Conservation (phyloP, 1,139 yeast genomes). For the Saccharomycopsis phalli region DNA sequence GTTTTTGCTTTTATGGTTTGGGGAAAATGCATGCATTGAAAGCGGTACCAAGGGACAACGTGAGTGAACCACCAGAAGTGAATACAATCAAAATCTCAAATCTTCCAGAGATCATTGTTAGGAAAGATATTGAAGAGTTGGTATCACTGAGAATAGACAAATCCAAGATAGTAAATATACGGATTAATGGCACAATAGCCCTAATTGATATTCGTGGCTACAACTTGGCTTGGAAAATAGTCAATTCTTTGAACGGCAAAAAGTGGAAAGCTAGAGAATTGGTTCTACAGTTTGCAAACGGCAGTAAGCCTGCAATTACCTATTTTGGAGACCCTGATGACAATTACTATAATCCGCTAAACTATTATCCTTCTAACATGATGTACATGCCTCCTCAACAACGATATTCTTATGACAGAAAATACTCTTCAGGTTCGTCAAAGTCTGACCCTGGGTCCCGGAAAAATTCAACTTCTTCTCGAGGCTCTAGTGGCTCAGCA, state of each 20-base stretch:
- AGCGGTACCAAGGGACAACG: no score
- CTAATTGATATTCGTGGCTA: conserved; percentile 1
- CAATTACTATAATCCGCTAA: not conserved
- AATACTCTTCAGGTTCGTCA: no score
- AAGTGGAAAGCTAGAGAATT: conserved; percentile 1
- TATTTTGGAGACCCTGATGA: not conserved
- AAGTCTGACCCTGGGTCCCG: no score
- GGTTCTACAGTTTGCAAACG: not conserved
- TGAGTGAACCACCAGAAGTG: not conserved
- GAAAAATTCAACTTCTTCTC: no score
- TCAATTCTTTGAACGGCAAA: conserved; percentile 2
- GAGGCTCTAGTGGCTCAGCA: no score
- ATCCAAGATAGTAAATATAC: not conserved
- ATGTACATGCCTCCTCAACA: conserved; percentile 3
- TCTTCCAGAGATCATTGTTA: not conserved
- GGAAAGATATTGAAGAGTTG: not conserved
- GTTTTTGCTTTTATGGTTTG: no score
- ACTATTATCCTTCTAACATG: conserved; percentile 1
- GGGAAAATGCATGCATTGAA: no score
- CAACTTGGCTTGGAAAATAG: conserved; percentile 12
- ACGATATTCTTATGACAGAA: no score
- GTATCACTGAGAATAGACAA: not conserved
- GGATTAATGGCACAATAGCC: not conserved
- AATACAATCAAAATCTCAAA: not conserved
- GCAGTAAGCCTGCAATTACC: not conserved